Evolutionary conservation across 2,329 filamentous ascomycete genomes (phyloP).

Genomic region (Sarocladium brachiariae): DNA sequence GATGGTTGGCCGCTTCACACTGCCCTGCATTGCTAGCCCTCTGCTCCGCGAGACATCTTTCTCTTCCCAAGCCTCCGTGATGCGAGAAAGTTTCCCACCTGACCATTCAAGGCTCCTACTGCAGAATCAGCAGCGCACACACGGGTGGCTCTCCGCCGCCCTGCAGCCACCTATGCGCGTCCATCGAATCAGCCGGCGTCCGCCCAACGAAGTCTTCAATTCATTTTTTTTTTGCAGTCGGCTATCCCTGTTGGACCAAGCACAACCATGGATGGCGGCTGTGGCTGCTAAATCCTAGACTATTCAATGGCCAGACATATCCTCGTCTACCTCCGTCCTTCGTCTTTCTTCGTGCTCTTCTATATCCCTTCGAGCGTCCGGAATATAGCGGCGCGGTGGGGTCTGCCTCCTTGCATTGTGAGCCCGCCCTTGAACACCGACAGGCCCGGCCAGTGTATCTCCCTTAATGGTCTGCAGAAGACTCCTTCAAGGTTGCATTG

Average conservation of each 20-base stretch:
- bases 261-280: background rate
- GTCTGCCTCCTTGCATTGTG: too few species aligned
- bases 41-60: background rate
- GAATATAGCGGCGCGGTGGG: too few species aligned
- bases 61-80: background rate
- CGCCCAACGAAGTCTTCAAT: too few species aligned
- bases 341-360: too few species aligned
- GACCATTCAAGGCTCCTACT: background rate
- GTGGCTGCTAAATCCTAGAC: too few species aligned
- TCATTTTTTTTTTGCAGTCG: background rate
- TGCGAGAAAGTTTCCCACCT: background rate
- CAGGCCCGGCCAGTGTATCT: too few species aligned
- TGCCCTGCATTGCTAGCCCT: background rate
- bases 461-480: too few species aligned
- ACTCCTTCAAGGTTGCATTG: too few species aligned
- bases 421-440: too few species aligned
- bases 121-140: background rate
- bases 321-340: background rate
- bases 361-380: too few species aligned
- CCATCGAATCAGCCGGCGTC: slow-evolving; percentile 1
- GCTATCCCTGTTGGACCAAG: background rate
- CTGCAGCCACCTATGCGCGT: background rate
- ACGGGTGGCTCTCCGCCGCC: background rate
- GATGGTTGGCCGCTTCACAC: background rate
- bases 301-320: too few species aligned